Conservation (phyloP, 495 filamentous ascomycete genomes). For the Pyrenopolyporus hunteri region DNA sequence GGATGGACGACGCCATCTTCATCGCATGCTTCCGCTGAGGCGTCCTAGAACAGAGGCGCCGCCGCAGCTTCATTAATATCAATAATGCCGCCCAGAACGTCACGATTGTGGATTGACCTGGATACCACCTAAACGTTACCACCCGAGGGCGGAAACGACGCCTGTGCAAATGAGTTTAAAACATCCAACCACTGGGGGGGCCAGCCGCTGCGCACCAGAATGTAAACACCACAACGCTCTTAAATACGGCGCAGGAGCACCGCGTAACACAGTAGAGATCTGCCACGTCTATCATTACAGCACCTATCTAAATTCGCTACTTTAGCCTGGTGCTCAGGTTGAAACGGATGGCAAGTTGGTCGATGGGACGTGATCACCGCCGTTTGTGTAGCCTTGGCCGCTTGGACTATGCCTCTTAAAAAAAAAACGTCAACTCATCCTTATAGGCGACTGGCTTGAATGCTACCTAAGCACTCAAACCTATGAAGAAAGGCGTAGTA, state of each 20-base stretch:
- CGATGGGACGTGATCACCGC: conserved; percentile 45
- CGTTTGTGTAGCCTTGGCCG: conserved; percentile 47
- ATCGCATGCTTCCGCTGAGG: no score
- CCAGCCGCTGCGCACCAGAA: conserved; percentile 51
- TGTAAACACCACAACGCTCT: conserved; percentile 54
- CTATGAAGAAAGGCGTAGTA: conserved; percentile 49
- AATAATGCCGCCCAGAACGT: no score
- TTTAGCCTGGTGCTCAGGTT: conserved; percentile 41
- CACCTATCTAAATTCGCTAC: conserved; percentile 36
- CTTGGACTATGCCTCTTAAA: conserved; percentile 55
- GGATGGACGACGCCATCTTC: neutral
- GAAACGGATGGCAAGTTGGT: conserved; percentile 21
- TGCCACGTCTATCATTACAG: conserved; percentile 58
- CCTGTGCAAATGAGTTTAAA: conserved; percentile 61
- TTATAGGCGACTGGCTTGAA: conserved; percentile 58
- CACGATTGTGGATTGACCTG: no score
- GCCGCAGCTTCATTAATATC: no score
- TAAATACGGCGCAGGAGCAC: conserved; percentile 49
- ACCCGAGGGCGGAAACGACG: no score
- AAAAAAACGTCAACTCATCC: conserved; percentile 56
- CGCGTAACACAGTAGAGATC: conserved; percentile 40
- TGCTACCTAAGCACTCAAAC: conserved; percentile 44
- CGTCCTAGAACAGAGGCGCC: no score
- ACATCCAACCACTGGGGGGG: conserved; percentile 50
- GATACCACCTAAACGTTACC: no score